phyloP scores from a whole-genome alignment of 2,329 filamentous ascomycete species.

The Stagonosporopsis vannaccii region DNA sequence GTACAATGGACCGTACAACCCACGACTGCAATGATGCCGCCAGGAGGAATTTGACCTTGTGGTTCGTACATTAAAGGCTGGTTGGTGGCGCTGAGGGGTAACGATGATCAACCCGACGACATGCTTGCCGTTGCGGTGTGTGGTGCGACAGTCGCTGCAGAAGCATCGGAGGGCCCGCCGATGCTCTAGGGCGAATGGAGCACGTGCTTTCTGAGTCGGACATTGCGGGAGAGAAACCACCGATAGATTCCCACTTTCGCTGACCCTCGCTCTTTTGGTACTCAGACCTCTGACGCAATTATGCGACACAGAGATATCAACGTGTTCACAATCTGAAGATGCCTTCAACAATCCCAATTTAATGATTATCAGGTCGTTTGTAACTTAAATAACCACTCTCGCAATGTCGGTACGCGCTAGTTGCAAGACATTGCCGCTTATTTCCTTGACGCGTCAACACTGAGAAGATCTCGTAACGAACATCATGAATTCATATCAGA shows the following conservation, averaged over 20 bases:
- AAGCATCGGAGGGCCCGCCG: not conserved
- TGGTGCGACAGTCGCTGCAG: not conserved
- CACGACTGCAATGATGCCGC: not conserved
- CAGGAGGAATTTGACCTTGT: not conserved
- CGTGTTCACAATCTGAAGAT: not conserved
- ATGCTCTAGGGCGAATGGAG: too few relatives aligned
- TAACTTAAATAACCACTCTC: too few relatives aligned
- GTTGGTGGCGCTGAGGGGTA: not conserved
- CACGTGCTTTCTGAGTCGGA: too few relatives aligned
- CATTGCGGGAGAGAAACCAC: too few relatives aligned
- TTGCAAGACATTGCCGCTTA: not conserved
- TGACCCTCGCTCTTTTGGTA: too few relatives aligned
- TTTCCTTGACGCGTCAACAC: not conserved
- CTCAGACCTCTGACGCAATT: not conserved
- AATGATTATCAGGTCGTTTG: not conserved
- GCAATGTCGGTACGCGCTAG: too few relatives aligned
- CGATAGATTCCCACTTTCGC: too few relatives aligned
- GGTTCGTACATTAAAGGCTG: not conserved
- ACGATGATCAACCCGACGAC: not conserved
- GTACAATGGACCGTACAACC: not conserved
- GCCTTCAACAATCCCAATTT: not conserved
- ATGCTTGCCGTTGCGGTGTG: not conserved
- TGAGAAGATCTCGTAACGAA: not conserved
- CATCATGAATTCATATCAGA: not conserved
- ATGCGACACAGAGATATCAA: not conserved